These are phyloP conservation scores for Huntiella savannae DNA, from an alignment of 2,329 filamentous ascomycete genomes.

Conservation along the genomic window DNA sequence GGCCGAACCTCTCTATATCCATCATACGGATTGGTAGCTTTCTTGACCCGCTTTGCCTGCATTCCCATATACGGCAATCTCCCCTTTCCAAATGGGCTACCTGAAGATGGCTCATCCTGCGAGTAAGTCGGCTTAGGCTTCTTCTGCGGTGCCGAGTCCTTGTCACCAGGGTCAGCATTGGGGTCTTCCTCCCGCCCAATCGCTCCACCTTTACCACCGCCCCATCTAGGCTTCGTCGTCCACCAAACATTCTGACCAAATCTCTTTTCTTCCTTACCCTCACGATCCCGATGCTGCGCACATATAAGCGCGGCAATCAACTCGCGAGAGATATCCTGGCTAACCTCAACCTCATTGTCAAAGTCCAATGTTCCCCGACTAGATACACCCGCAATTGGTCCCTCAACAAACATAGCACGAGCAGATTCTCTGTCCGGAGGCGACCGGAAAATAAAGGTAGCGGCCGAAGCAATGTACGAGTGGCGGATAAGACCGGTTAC, in stretches of 20 bases:
- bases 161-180: constrained; percentile 27
- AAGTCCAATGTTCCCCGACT: constrained; percentile 37
- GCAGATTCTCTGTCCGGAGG: constrained; percentile 41
- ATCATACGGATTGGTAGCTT: constrained; percentile 38
- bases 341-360: constrained; percentile 33
- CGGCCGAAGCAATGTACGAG: constrained; percentile 39
- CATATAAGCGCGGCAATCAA: constrained; percentile 40
- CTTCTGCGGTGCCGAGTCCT: constrained; percentile 20
- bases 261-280: constrained; percentile 34
- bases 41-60: constrained; percentile 29
- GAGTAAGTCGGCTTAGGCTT: constrained; percentile 10
- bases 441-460: constrained; percentile 40
- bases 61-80: no score
- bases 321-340: constrained; percentile 42
- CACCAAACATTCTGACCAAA: constrained; percentile 44
- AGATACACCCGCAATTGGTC: constrained; percentile 41
- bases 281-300: constrained; percentile 42
- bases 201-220: constrained; percentile 40
- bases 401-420: constrained; percentile 39
- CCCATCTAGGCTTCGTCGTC: constrained; percentile 41
- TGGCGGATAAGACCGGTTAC: constrained; percentile 19
- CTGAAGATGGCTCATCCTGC: constrained; percentile 14
- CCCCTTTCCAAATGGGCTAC: not conserved
- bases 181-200: constrained; percentile 41
- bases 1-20: constrained; percentile 43